Evolutionary conservation across 2,329 filamentous ascomycete genomes (phyloP).

Genomic region (Trichoderma polysporum): DNA sequence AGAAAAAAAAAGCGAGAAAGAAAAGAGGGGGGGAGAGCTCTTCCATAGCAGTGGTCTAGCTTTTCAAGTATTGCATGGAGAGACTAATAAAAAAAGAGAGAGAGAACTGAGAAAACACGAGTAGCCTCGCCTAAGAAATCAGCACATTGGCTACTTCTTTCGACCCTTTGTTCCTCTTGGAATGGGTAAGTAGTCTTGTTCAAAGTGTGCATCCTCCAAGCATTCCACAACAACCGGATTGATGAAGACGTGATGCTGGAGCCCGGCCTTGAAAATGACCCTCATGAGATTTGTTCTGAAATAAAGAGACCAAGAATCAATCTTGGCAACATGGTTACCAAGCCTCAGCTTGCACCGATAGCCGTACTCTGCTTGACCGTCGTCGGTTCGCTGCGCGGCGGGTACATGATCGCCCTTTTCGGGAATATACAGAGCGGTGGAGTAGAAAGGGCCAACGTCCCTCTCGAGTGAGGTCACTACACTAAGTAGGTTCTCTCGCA

Average conservation of each 20-base stretch:
- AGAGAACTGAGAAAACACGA: not conserved
- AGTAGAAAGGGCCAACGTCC: conserved; percentile 55
- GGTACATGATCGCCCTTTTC: conserved; percentile 45
- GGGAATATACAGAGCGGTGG: conserved; percentile 44
- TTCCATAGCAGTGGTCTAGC: not conserved
- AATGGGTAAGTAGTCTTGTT: conserved; percentile 24
- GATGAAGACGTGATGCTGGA: conserved; percentile 39
- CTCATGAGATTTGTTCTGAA: conserved; percentile 50
- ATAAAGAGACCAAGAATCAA: conserved; percentile 53
- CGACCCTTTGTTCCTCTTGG: conserved; percentile 24
- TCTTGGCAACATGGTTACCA: conserved; percentile 44
- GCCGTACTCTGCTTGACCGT: conserved; percentile 50
- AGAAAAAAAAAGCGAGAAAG: not conserved
- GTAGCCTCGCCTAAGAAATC: not conserved
- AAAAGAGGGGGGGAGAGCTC: not conserved
- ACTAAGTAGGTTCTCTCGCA: conserved; percentile 50
- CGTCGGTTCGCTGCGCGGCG: conserved; percentile 41
- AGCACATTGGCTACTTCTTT: conserved; percentile 22
- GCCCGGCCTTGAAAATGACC: conserved; percentile 47
- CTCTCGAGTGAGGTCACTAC: conserved; percentile 56
- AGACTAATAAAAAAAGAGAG: not conserved
- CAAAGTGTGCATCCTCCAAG: conserved; percentile 39
- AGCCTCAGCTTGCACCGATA: conserved; percentile 54
- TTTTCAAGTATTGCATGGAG: not conserved
- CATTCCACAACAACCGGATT: conserved; percentile 42